Evolutionary conservation across 2,329 filamentous ascomycete species (phyloP), one percentile per base, ranked within the genome.

Genomic region (Epichloe typhina): DNA sequence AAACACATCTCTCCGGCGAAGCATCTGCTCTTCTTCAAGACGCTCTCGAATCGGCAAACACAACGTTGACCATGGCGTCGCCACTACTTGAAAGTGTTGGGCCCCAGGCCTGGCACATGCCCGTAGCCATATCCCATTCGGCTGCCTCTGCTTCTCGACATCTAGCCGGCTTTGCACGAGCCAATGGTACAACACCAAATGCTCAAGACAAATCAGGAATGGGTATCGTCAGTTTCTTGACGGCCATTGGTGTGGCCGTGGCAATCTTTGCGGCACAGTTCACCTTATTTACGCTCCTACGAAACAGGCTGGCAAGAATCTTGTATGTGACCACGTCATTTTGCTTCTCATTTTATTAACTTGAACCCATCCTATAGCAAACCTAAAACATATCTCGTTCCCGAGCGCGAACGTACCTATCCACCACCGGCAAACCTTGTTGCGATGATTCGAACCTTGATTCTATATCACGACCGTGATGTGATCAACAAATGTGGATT

Each of bases 401-500:
- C 88, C 6, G 85, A 93, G 67, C 80, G 84, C 61, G 86, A 95
- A 69, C 81, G 88, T 58, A 89, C 87, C 8, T 76, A 83, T n/a
- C 72, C 85, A 1, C 86, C 88, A 2, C 85, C 86, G 0, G 69
- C 65, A 49, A 75, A 66, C 45, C 69, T 75, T 38, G 71, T 76
- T 64, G 70, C 70, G 13, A 66, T 83, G 52, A 56, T 80, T 58
- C 62, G 77, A 66, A 64, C 71, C 72, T 56, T 95, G 74, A 74
- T 86, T 70, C 66, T 82, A 71, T 70, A 87, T 70, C 66, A 80
- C 72, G 77, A 87, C 54, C 75, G 87, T 12, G 88, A 95, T 58
- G 81, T 98, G 58, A 95, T 98, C 60, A 84, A 91, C 49, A 95
- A 96, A 67, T 96, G 91, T 58, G 93, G 93, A 17, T 78, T 98